Evolutionary conservation across 192 early-diverging fungal species (phyloP).

Genomic region (Allomyces javanicus): DNA sequence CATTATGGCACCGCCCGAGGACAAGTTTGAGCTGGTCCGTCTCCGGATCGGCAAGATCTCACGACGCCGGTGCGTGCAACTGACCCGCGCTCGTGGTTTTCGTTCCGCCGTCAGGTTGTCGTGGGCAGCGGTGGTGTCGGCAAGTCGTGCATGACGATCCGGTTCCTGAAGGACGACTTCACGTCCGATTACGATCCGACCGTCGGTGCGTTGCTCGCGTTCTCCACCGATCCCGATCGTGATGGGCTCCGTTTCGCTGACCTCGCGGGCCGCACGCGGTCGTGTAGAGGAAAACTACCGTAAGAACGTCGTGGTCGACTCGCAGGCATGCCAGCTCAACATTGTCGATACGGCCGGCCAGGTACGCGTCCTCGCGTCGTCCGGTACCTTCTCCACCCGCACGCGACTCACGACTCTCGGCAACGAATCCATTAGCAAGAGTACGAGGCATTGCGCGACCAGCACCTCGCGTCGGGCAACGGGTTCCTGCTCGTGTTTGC

Average conservation of each 20-base stretch:
- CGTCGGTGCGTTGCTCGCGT: constrained; percentile 13
- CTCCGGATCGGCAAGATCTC: background rate
- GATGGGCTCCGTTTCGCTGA: no score
- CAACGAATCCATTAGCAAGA: constrained; percentile 16
- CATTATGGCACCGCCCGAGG: background rate
- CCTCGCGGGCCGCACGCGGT: no score
- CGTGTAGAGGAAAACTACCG: constrained; percentile 32
- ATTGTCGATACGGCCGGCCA: constrained; percentile 40
- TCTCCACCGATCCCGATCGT: no score
- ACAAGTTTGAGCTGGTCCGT: background rate
- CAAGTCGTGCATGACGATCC: constrained; percentile 35
- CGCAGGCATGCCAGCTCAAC: constrained; percentile 17
- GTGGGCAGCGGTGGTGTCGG: constrained; percentile 40
- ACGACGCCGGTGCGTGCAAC: background rate
- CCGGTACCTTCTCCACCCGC: background rate
- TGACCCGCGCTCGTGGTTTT: background rate
- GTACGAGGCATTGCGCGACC: constrained; percentile 32
- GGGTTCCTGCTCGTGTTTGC: constrained; percentile 39
- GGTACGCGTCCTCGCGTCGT: constrained; percentile 4
- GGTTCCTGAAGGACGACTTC: constrained; percentile 38
- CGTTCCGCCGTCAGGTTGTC: constrained; percentile 17
- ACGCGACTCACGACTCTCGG: background rate
- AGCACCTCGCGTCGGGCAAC: constrained; percentile 30
- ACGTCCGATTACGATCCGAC: constrained; percentile 35
- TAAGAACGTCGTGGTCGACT: constrained; percentile 28